Conservation (phyloP, 1,284 basidiomycete genomes). For the Cystobasidiaceae sp. region DNA sequence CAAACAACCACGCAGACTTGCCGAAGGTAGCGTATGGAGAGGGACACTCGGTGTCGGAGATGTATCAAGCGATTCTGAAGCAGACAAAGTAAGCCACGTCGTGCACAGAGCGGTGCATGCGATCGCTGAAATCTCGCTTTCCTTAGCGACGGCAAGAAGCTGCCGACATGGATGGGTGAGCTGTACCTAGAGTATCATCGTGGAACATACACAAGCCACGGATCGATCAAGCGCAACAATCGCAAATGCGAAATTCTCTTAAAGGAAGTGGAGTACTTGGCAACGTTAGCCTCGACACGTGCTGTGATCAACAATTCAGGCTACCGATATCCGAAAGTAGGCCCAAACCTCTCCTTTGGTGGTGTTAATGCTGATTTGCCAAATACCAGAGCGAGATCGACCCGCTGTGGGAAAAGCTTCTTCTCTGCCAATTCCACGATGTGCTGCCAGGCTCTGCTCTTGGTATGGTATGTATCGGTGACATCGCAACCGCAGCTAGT, state of each 20-base stretch:
- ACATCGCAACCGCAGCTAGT: no score
- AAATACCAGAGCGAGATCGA: slow-evolving; percentile 70
- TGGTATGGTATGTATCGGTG: slow-evolving; percentile 56
- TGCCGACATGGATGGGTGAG: slow-evolving; percentile 75
- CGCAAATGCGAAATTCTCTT: slow-evolving; percentile 87
- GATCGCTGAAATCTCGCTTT: no score
- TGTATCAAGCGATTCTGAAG: slow-evolving; percentile 28
- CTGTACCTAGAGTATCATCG: slow-evolving; percentile 74
- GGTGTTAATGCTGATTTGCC: slow-evolving; percentile 55
- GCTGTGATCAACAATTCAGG: not conserved
- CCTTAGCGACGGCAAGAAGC: slow-evolving; percentile 62
- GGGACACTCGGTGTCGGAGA: slow-evolving; percentile 54
- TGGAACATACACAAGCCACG: slow-evolving; percentile 52
- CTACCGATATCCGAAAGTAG: slow-evolving; percentile 25
- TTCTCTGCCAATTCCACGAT: slow-evolving; percentile 43
- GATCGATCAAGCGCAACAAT: slow-evolving; percentile 94
- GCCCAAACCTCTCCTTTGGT: slow-evolving; percentile 47
- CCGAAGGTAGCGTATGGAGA: slow-evolving; percentile 76
- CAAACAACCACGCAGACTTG: slow-evolving; percentile 60
- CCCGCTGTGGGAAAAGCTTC: slow-evolving; percentile 83
- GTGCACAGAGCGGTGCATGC: no score
- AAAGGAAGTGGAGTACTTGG: slow-evolving; percentile 79
- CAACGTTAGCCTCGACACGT: slow-evolving; percentile 67
- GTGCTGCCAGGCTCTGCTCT: slow-evolving; percentile 90
- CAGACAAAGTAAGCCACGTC: slow-evolving; percentile 25